phyloP scores from a whole-genome alignment of 208 protist species.

The Spongospora subterranea region DNA sequence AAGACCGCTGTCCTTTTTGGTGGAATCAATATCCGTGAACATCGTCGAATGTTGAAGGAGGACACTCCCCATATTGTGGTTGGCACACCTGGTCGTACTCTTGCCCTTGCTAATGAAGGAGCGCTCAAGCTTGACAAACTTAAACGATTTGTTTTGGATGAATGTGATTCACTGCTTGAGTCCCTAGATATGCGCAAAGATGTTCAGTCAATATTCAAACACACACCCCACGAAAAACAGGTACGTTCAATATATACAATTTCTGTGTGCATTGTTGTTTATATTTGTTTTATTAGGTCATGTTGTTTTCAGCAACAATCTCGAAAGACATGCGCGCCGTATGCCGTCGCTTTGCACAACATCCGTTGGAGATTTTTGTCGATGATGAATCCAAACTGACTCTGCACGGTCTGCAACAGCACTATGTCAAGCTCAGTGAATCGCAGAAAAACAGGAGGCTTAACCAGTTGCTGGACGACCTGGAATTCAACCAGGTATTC shows the following conservation, averaged over 20 bases:
- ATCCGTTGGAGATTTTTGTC: constrained; percentile 94
- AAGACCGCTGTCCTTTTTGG: constrained; percentile 95
- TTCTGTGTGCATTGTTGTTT: not conserved
- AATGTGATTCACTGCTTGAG: constrained; percentile 98
- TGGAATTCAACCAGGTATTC: constrained; percentile 97
- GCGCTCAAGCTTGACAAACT: constrained; percentile 87
- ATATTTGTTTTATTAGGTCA: no score
- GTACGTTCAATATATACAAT: constrained; percentile 71
- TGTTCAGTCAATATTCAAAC: constrained; percentile 96
- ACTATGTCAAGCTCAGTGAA: constrained; percentile 95
- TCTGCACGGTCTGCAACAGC: constrained; percentile 97
- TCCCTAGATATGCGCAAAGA: constrained; percentile 88
- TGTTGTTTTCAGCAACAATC: constrained; percentile 99
- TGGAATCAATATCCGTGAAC: constrained; percentile 87
- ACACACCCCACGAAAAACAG: constrained; percentile 96
- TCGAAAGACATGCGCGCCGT: constrained; percentile 88
- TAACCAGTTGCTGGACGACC: constrained; percentile 94
- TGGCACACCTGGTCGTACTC: constrained; percentile 95
- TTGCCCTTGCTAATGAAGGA: constrained; percentile 83
- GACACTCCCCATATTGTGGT: constrained; percentile 94
- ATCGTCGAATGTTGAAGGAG: constrained; percentile 75
- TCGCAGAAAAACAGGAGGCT: constrained; percentile 96
- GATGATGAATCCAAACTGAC: constrained; percentile 97
- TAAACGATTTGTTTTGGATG: constrained; percentile 98
- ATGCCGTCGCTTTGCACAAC: constrained; percentile 96